phyloP scores from a whole-genome alignment of 1,284 basidiomycete species.

The Xerocomus nothofagi region DNA sequence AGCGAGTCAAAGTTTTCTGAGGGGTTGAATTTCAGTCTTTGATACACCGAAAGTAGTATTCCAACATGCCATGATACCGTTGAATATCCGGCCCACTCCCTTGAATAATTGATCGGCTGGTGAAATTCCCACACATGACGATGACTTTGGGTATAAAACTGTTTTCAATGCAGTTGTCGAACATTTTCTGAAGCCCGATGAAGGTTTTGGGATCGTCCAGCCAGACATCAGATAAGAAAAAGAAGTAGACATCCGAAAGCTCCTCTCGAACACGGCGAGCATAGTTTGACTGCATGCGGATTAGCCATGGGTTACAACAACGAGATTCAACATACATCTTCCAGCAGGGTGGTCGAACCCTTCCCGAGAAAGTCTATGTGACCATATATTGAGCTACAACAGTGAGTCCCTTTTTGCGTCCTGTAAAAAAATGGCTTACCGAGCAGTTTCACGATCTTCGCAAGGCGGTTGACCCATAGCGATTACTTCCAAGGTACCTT shows the following conservation, averaged over 20 bases:
- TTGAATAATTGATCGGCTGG: conserved; percentile 75
- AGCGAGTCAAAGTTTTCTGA: conserved; percentile 85
- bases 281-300: conserved; percentile 51
- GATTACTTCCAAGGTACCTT: conserved; percentile 84
- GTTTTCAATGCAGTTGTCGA: conserved; percentile 90
- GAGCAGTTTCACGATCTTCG: conserved; percentile 79
- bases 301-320: conserved; percentile 3
- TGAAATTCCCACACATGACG: conserved; percentile 95
- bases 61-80: conserved; percentile 73
- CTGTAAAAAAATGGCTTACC: conserved; percentile 46
- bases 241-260: conserved; percentile 80
- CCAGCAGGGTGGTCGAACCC: conserved; percentile 87
- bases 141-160: conserved; percentile 85
- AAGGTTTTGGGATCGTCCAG: conserved; percentile 89
- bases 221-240: conserved; percentile 94
- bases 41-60: neutral
- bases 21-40: conserved; percentile 4
- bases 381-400: conserved; percentile 78
- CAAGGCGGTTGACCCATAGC: conserved; percentile 98
- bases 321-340: conserved; percentile 67
- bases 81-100: conserved; percentile 79
- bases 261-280: conserved; percentile 63
- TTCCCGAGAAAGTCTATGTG: conserved; percentile 95
- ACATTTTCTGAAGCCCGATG: conserved; percentile 76
- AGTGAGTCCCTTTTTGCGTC: conserved; percentile 3